Percentiles rank a stretch among this genome's conserved stretches.
Conservation (phyloP, 2,329 filamentous ascomycete genomes). For the Elsinoe ampelina region DNA sequence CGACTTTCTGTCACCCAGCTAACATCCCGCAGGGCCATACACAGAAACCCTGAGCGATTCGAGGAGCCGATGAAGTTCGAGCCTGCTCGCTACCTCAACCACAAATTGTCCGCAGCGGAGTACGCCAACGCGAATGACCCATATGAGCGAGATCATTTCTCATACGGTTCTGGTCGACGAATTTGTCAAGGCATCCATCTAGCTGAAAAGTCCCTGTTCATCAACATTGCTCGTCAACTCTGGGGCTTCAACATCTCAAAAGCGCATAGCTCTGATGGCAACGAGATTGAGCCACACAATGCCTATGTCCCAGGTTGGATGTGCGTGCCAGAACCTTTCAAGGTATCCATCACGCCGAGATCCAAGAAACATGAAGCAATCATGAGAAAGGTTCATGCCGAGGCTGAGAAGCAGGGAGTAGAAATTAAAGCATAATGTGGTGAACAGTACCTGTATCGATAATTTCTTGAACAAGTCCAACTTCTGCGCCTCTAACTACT, state of each 20-base stretch:
- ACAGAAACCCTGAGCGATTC: constrained; percentile 24
- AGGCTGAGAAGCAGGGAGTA: neutral
- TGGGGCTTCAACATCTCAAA: constrained; percentile 29
- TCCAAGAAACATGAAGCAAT: constrained; percentile 8
- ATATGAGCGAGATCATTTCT: constrained; percentile 28
- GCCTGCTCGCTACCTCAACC: constrained; percentile 17
- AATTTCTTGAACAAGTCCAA: too few species aligned
- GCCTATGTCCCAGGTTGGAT: constrained; percentile 21
- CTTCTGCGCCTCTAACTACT: neutral
- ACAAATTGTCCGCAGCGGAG: constrained; percentile 24
- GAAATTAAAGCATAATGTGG: constrained; percentile 2
- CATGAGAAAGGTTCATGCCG: neutral
- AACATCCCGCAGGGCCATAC: constrained; percentile 19
- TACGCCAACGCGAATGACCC: constrained; percentile 27
- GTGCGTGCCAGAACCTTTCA: constrained; percentile 25
- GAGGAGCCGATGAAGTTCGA: constrained; percentile 26
- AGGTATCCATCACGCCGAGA: constrained; percentile 25
- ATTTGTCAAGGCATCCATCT: constrained; percentile 31
- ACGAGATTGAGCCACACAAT: constrained; percentile 20
- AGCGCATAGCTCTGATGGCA: constrained; percentile 22
- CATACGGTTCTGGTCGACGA: constrained; percentile 28
- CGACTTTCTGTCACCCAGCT: constrained; percentile 15
- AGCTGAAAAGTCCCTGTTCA: constrained; percentile 29
- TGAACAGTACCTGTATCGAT: neutral
- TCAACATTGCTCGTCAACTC: constrained; percentile 28